Conservation (phyloP, 2,329 filamentous ascomycete species). For the Bimuria novae-zelandiae region DNA sequence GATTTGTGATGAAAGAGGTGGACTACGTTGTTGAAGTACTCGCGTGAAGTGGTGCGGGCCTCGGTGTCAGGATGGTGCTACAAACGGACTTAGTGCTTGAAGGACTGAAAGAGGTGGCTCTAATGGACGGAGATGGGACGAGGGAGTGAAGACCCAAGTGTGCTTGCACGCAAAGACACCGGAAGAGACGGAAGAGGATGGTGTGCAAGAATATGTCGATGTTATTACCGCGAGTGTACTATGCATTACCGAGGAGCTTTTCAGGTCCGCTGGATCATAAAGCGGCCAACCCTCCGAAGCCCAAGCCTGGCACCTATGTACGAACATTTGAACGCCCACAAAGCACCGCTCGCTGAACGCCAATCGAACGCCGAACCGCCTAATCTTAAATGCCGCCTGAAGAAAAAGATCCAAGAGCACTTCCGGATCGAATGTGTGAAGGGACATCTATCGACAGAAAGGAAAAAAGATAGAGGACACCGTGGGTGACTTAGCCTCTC, state of each 20-base stretch:
- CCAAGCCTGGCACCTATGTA: neutral
- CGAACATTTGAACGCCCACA: neutral
- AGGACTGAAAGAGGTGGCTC: neutral
- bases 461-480: constrained; percentile 15
- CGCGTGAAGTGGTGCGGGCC: neutral
- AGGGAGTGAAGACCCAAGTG: neutral
- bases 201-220: neutral
- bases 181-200: constrained; percentile 7
- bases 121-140: neutral
- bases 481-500: constrained; percentile 22
- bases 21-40: neutral
- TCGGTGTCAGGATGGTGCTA: neutral
- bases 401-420: constrained; percentile 20
- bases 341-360: neutral
- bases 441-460: constrained; percentile 15
- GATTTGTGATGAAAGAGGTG: neutral
- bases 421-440: constrained; percentile 20
- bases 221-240: constrained; percentile 24
- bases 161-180: neutral
- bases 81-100: neutral
- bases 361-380: neutral
- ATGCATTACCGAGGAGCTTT: constrained; percentile 33
- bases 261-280: neutral
- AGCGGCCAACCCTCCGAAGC: neutral
- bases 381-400: constrained; percentile 7